Evolutionary conservation across 192 early-diverging fungal species (phyloP).

Genomic region (Blastocladiella britannica): DNA sequence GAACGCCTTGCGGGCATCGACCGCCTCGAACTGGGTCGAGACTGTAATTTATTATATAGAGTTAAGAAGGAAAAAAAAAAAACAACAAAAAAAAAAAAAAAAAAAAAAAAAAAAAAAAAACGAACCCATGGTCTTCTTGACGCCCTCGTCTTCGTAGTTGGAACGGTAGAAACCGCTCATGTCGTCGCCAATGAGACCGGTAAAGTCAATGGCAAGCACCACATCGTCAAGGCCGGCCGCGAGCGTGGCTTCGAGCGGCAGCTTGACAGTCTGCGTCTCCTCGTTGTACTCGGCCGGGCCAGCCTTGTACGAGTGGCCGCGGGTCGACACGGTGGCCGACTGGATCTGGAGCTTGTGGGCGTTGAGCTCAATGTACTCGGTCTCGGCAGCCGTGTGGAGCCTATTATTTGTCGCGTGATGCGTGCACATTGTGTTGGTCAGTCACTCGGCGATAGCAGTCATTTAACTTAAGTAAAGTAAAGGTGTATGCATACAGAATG

Average conservation of each 20-base stretch:
- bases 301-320: neutral
- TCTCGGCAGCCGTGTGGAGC: conserved; percentile 14
- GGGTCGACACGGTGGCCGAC: conserved; percentile 16
- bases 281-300: neutral
- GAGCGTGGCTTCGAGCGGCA: neutral
- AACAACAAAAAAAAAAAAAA: neutral
- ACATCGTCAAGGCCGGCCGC: neutral
- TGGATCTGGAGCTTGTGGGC: conserved; percentile 40
- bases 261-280: neutral
- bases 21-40: conserved; percentile 60
- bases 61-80: conserved; percentile 1
- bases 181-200: conserved; percentile 25
- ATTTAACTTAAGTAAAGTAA: neutral
- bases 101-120: conserved; percentile 4
- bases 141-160: conserved; percentile 32
- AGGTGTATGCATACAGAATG: neutral
- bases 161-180: conserved; percentile 71
- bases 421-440: too few relatives aligned
- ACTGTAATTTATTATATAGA: too few relatives aligned
- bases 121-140: conserved; percentile 27
- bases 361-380: conserved; percentile 44
- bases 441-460: too few relatives aligned
- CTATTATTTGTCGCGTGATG: neutral
- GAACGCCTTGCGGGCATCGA: conserved; percentile 44
- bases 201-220: conserved; percentile 7